Base-by-base conservation (phyloP, 2,329 filamentous ascomycete species). In the Diplodia intermedia region DNA sequence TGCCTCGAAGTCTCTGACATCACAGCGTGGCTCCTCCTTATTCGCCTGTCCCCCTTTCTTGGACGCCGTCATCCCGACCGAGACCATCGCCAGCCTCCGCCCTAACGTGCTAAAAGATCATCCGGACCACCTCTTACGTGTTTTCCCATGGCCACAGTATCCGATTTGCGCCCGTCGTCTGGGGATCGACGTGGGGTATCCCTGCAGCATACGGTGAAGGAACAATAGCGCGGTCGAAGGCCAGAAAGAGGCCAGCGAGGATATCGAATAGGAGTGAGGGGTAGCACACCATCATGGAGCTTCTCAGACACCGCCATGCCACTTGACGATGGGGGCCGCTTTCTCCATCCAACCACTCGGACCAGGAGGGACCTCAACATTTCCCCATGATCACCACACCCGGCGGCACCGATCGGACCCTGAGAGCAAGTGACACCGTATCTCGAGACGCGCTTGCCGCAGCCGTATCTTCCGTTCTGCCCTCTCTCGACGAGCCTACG, bases 181-280 rank as follows among this genome's bases (percentile, higher is more conserved):
- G 60, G 47, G 31, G 43, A 63, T 63, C 60, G 47, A 31, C 60
- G 60, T 63, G 60, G 60, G 47, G 60, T 52, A 36, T 52, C 60
- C 47, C 20, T 62, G 47, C 60, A 52, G 47, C 60, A 63, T 52
- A 38, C 47, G 47, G 60, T 52, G 50, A 52, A 52, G 60, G 60
- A 47, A 52, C 47, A 14, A 52, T 52, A 40, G 31, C 15, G 33
- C 18, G 33, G 20, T 52, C 52, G 29, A 29, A 31, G 60, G 60
- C 47, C 60, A 20, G 33, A 63, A 6, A n/a, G 20, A 20, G 47
- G 43, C 60, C 57, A 49, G 20, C 57, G 40, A 50, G 15, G 18
- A 47, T 29, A 38, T 23, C 60, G 60, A 63, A 63, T 63, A 52
- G 60, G 31, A 63, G 60, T 63, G 60, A 63, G 60, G 43, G 60